Percentiles rank a stretch among this genome's conserved stretches.
These are phyloP conservation scores for Sanghuangporus sanghuang DNA, from an alignment of 1,284 basidiomycete genomes.

Conservation along the genomic window DNA sequence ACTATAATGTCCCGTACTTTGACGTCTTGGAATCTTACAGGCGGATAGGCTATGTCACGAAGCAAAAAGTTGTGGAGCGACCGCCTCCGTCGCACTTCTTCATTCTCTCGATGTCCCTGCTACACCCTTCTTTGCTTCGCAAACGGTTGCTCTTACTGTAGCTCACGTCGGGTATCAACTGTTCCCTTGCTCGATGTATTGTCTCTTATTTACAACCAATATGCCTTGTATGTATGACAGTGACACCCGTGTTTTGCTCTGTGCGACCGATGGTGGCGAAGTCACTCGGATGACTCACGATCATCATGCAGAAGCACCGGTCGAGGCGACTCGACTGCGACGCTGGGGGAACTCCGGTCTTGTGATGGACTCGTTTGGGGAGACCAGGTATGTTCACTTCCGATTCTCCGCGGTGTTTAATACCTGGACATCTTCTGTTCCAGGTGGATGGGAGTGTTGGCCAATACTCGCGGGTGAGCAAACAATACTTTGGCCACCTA, in stretches of 20 bases:
- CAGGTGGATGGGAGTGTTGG: constrained; percentile 94
- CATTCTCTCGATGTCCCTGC: constrained; percentile 78
- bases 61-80: constrained; percentile 75
- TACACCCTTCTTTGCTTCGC: constrained; percentile 73
- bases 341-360: constrained; percentile 87
- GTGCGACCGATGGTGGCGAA: constrained; percentile 65
- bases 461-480: constrained; percentile 83
- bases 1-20: background rate
- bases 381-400: constrained; percentile 56
- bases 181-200: background rate
- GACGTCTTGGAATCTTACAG: constrained; percentile 26
- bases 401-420: background rate
- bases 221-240: constrained; percentile 34
- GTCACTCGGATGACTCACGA: constrained; percentile 82
- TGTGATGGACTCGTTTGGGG: constrained; percentile 94
- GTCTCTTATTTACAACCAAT: constrained; percentile 4
- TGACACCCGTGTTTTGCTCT: constrained; percentile 86
- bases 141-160: constrained; percentile 73
- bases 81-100: constrained; percentile 84
- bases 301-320: constrained; percentile 88
- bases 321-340: constrained; percentile 81
- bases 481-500: background rate
- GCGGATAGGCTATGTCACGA: constrained; percentile 59
- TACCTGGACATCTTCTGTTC: background rate
- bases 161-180: constrained; percentile 81